Evolutionary conservation across 2,329 filamentous ascomycete genomes (phyloP).

Genomic region (Fusarium stilboides): DNA sequence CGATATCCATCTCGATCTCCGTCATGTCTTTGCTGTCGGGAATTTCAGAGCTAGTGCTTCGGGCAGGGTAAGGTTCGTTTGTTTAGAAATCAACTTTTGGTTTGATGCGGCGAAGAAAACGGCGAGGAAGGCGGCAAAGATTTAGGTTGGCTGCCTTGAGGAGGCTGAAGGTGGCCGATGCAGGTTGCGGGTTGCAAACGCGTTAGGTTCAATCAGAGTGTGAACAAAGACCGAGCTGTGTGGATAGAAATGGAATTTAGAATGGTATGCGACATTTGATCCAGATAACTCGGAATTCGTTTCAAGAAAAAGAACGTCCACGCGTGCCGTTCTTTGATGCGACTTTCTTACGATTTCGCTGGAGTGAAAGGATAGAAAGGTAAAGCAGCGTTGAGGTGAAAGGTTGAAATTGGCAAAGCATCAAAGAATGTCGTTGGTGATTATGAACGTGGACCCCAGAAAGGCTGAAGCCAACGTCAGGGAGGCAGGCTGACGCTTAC

Average conservation of each 20-base stretch:
- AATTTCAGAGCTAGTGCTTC: slow-evolving; percentile 7
- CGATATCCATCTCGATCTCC: slow-evolving; percentile 54
- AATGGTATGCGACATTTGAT: slow-evolving; percentile 50
- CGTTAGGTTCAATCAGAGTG: slow-evolving; percentile 38
- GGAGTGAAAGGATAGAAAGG: slow-evolving; percentile 1
- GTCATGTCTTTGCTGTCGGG: slow-evolving; percentile 41
- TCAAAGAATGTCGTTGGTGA: slow-evolving; percentile 28
- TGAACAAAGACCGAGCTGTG: slow-evolving; percentile 20
- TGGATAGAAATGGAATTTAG: slow-evolving; percentile 30
- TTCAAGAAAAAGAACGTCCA: neutral
- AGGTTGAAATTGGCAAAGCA: slow-evolving; percentile 22
- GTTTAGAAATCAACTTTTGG: neutral
- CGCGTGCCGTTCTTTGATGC: slow-evolving; percentile 10
- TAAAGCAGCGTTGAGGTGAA: slow-evolving; percentile 15
- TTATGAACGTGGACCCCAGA: slow-evolving; percentile 25
- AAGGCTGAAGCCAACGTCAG: slow-evolving; percentile 39
- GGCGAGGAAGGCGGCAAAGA: neutral
- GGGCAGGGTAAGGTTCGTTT: neutral
- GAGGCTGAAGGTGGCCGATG: neutral
- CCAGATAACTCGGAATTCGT: slow-evolving; percentile 5
- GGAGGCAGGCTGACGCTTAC: slow-evolving; percentile 42
- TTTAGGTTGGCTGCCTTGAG: neutral
- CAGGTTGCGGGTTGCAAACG: slow-evolving; percentile 22
- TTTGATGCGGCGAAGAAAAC: neutral
- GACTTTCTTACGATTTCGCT: neutral